phyloP scores from a whole-genome alignment of 345 rosid genomes.

The Salix purpurea region DNA sequence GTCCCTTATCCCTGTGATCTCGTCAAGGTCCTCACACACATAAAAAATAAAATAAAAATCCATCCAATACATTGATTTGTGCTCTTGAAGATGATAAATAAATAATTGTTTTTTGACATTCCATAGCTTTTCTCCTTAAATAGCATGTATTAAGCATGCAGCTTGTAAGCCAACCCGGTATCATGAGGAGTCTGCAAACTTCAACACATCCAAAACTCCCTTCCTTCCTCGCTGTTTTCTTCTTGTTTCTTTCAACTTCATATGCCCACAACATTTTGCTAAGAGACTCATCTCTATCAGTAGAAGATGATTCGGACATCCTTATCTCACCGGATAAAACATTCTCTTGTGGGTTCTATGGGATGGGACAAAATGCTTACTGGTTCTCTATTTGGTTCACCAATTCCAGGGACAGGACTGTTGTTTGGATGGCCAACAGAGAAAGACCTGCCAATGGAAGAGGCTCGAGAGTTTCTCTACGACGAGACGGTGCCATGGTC shows the following conservation, averaged over 20 bases:
- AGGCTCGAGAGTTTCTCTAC: constrained; percentile 19
- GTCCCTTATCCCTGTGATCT: no score
- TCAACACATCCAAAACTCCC: background rate
- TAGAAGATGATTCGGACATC: constrained; percentile 13
- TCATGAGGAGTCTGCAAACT: background rate
- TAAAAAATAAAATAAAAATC: no score
- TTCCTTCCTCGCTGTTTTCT: background rate
- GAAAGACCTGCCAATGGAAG: constrained; percentile 29
- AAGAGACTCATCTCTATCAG: constrained; percentile 10
- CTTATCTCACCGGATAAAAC: constrained; percentile 29
- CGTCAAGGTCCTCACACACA: no score
- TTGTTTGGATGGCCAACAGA: constrained; percentile 38
- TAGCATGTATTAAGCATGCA: background rate
- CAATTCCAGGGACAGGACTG: constrained; percentile 1
- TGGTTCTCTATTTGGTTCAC: constrained; percentile 29
- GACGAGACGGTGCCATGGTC: constrained; percentile 8
- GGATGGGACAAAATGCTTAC: constrained; percentile 13
- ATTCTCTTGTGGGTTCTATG: constrained; percentile 43
- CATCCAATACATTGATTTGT: no score
- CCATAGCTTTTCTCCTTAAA: no score
- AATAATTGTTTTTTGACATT: no score
- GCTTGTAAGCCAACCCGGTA: background rate
- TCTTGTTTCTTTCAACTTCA: constrained; percentile 14
- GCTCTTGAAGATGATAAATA: no score
- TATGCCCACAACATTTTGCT: constrained; percentile 7